Evolutionary conservation across 78 protist species (phyloP).

Genomic region (Dictyostelium firmibasis): DNA sequence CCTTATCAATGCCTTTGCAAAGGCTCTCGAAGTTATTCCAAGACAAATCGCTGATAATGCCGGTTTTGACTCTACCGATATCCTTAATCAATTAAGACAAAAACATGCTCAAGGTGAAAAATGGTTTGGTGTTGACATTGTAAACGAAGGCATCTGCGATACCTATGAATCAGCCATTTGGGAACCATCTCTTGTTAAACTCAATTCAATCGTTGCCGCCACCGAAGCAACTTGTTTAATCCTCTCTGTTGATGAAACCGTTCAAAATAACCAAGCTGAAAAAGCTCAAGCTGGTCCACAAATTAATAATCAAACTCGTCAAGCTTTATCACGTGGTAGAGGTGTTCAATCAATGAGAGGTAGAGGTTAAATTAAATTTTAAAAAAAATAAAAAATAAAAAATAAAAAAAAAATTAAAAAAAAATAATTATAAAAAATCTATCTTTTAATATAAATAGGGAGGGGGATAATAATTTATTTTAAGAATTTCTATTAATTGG

Average conservation of each 20-base stretch:
- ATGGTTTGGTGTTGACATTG: constrained; percentile 99
- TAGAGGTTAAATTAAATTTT: constrained; percentile 28
- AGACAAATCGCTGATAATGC: constrained; percentile 98
- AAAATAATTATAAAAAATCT: neutral
- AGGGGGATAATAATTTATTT: no score
- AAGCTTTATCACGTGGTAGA: constrained; percentile 74
- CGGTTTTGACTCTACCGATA: constrained; percentile 99
- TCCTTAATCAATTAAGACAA: constrained; percentile 98
- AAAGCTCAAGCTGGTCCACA: constrained; percentile 80
- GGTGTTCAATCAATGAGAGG: constrained; percentile 74
- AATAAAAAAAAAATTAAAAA: neutral
- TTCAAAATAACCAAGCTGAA: constrained; percentile 91
- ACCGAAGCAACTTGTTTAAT: constrained; percentile 99
- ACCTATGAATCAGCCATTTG: constrained; percentile 96
- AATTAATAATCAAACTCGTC: constrained; percentile 70
- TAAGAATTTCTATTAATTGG: neutral
- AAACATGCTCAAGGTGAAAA: constrained; percentile 90
- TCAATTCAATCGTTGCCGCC: constrained; percentile 98
- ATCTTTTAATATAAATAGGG: no score
- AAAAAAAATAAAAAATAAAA: constrained; percentile 8
- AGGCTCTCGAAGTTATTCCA: constrained; percentile 98
- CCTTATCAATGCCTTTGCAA: constrained; percentile 95
- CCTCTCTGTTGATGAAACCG: constrained; percentile 99
- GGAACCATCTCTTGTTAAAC: constrained; percentile 98
- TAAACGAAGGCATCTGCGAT: constrained; percentile 96